These are phyloP conservation scores for Saturnispora gosingensis DNA, from an alignment of 805 yeast species.

Conservation along the genomic window DNA sequence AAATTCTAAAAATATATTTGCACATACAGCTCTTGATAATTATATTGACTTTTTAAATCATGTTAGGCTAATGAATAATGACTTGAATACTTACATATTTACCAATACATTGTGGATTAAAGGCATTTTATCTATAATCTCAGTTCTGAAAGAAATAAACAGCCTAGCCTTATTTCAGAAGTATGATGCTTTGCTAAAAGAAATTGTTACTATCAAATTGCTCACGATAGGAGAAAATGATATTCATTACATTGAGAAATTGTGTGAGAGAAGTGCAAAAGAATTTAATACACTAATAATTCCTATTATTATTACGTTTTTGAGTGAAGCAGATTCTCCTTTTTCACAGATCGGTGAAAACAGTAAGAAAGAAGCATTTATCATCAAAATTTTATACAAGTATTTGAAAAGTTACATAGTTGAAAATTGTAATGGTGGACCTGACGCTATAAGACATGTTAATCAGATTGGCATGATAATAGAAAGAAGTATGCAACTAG, in stretches of 20 bases:
- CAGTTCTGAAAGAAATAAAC: background rate
- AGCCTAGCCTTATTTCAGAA: background rate
- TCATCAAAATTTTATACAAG: constrained; percentile 2
- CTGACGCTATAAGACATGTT: background rate
- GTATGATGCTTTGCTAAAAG: constrained; percentile 2
- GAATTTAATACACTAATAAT: constrained; percentile 18
- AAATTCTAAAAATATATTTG: background rate
- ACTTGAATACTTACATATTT: background rate
- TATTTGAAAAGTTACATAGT: background rate
- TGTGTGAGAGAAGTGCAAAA: constrained; percentile 1
- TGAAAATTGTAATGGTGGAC: background rate
- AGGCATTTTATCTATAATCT: constrained; percentile 1
- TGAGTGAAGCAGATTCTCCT: constrained; percentile 21
- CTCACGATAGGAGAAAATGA: constrained; percentile 2
- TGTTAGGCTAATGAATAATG: background rate
- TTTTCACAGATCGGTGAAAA: background rate
- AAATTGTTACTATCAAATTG: constrained; percentile 11
- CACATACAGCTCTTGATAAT: background rate
- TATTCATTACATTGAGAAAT: constrained; percentile 8
- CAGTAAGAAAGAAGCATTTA: background rate
- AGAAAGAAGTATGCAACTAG: constrained; percentile 7
- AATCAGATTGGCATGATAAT: constrained; percentile 1
- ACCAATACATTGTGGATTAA: constrained; percentile 5
- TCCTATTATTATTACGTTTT: constrained; percentile 23
- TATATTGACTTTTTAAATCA: background rate